A percentile compares a stretch with the other conserved stretches of the same genome.
Evolutionary conservation across 1,139 yeast genomes (phyloP).

Genomic region (Yamadazyma kanchanaburiensis): DNA sequence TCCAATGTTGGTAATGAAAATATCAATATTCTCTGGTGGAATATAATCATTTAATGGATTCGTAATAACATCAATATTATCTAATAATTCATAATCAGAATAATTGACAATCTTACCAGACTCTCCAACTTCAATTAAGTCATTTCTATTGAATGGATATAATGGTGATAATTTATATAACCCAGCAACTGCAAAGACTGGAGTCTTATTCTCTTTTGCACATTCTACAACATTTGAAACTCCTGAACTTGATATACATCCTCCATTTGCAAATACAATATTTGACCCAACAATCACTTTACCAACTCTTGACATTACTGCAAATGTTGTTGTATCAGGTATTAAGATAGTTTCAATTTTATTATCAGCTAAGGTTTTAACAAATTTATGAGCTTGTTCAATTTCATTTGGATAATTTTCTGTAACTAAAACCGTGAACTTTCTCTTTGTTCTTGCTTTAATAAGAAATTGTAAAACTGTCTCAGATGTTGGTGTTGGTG

Average conservation of each 20-base stretch:
- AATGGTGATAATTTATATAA: conserved; percentile 88
- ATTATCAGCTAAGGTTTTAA: conserved; percentile 73
- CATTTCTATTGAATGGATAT: conserved; percentile 89
- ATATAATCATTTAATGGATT: conserved; percentile 93
- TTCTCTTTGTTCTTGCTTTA: conserved; percentile 85
- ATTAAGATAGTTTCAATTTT: conserved; percentile 88
- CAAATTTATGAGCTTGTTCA: conserved; percentile 71
- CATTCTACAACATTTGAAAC: conserved; percentile 93
- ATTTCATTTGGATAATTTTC: conserved; percentile 91
- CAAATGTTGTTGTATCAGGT: conserved; percentile 90
- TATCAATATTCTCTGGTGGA: conserved; percentile 91
- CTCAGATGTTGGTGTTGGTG: conserved; percentile 90
- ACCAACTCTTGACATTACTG: conserved; percentile 96
- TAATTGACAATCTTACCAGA: conserved; percentile 79
- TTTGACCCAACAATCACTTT: conserved; percentile 91
- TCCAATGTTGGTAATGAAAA: conserved; percentile 91
- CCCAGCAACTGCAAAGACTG: conserved; percentile 95
- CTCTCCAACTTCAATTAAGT: conserved; percentile 89
- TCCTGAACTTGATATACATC: conserved; percentile 86
- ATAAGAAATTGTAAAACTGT: conserved; percentile 85
- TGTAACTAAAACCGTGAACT: conserved; percentile 87
- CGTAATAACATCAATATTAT: conserved; percentile 72
- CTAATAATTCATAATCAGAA: conserved; percentile 60
- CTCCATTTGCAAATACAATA: conserved; percentile 94
- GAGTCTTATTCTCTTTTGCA: conserved; percentile 92